Evolutionary conservation across 2,329 filamentous ascomycete genomes (phyloP).

Genomic region (Cyclaneusma minus): DNA sequence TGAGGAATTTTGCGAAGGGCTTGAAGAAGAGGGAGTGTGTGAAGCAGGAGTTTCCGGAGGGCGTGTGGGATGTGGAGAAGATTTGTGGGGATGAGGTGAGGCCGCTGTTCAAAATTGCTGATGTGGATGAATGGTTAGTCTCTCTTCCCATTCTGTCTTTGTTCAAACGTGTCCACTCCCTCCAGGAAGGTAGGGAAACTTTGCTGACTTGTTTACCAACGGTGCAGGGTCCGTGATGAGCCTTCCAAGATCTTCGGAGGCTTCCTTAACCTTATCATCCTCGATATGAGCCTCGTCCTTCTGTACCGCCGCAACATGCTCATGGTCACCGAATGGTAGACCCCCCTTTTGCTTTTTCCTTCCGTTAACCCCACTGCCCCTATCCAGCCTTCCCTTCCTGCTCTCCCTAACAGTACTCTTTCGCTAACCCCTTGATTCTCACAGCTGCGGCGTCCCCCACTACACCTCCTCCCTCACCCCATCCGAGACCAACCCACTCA

Average conservation of each 20-base stretch:
- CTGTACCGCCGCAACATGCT: constrained; percentile 18
- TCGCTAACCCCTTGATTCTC: not conserved
- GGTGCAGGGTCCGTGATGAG: constrained; percentile 18
- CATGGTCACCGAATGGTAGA: constrained; percentile 26
- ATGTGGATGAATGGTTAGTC: constrained; percentile 25
- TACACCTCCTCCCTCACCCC: constrained; percentile 31
- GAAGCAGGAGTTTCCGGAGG: constrained; percentile 29
- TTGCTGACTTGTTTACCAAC: not conserved
- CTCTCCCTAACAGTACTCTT: constrained; percentile 1
- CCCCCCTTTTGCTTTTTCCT: no score
- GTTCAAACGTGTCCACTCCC: no score
- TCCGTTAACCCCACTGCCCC: not conserved
- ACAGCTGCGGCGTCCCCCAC: constrained; percentile 34
- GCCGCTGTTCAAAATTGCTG: constrained; percentile 25
- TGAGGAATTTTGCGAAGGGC: constrained; percentile 30
- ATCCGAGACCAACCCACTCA: no score
- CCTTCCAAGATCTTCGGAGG: constrained; percentile 21
- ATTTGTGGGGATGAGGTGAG: constrained; percentile 18
- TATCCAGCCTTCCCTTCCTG: not conserved
- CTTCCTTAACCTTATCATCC: constrained; percentile 18
- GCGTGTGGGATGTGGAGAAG: constrained; percentile 21
- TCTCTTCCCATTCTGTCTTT: no score
- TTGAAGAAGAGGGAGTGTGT: constrained; percentile 32
- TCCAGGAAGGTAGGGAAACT: no score
- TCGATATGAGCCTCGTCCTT: constrained; percentile 13